phyloP scores from a whole-genome alignment of 805 yeast genomes.

The Saccharomycopsis sp. region DNA sequence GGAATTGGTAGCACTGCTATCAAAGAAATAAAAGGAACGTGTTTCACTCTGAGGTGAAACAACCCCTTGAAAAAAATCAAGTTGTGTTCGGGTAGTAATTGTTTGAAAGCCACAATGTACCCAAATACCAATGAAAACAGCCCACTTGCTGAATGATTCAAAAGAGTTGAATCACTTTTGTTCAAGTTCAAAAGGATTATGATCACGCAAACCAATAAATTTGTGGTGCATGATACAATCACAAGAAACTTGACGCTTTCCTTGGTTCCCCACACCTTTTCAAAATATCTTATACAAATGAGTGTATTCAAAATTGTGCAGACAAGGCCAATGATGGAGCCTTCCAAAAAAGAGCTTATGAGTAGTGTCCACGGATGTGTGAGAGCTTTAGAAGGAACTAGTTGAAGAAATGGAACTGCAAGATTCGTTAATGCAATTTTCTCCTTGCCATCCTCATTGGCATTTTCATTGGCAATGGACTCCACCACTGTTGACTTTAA shows the following conservation, averaged over 20 bases:
- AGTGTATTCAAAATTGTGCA: slow-evolving; percentile 40
- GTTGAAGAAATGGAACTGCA: slow-evolving; percentile 48
- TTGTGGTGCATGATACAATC: slow-evolving; percentile 44
- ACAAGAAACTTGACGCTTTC: slow-evolving; percentile 42
- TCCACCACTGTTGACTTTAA: background rate
- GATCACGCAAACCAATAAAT: slow-evolving; percentile 37
- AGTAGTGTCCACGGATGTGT: slow-evolving; percentile 57
- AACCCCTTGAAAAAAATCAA: slow-evolving; percentile 39
- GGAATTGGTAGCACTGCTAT: slow-evolving; percentile 27
- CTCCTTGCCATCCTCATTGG: no score
- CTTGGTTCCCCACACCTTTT: slow-evolving; percentile 52
- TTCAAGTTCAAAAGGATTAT: slow-evolving; percentile 13
- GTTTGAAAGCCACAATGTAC: slow-evolving; percentile 56
- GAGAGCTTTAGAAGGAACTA: slow-evolving; percentile 50
- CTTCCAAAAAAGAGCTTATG: slow-evolving; percentile 58
- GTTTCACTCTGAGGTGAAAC: slow-evolving; percentile 48
- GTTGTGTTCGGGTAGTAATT: slow-evolving; percentile 54
- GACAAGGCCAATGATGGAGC: slow-evolving; percentile 37
- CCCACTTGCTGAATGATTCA: slow-evolving; percentile 38
- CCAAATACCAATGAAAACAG: slow-evolving; percentile 49
- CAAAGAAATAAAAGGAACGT: slow-evolving; percentile 45
- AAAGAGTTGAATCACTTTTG: no score
- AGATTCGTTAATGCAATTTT: slow-evolving; percentile 35
- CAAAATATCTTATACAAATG: slow-evolving; percentile 58
- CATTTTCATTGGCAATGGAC: background rate